Evolutionary conservation across 2,329 filamentous ascomycete genomes (phyloP), one percentile per base, ranked within the genome.

Genomic region (Colletotrichum musicola): DNA sequence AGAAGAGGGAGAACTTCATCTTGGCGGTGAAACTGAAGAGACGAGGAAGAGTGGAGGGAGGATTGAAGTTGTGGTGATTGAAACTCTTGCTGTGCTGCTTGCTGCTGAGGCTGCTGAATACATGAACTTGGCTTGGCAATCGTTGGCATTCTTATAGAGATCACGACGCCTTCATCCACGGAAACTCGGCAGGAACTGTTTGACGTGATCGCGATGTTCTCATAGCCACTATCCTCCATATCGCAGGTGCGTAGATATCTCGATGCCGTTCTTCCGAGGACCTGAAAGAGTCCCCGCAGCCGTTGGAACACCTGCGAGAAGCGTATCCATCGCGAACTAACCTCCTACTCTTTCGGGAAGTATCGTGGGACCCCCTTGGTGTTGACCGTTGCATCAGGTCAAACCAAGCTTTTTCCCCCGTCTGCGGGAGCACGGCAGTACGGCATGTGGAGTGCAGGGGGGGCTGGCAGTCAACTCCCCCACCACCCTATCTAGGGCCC

Each of bases 1-100:
- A 56, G 54, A 71, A 57, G 51, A 56, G 22, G 25, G 56, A n/a
- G 64, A 61, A 69, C 70, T 73, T 68, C 65, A 65, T 68, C 2
- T 60, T 61, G 44, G 44, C 22, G 16, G 6, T 5, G 12, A 1
- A 5, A 12, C 16, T 16, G 38, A 38, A 6, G 9, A 27, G 38
- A 47, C 30, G 18, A 49, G 35, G 18, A 18, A 14, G 9, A 40
- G 38, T 25, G n/a, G 42, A n/a, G 38, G 18, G 20, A 38, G 25
- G 44, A 51, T 2, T 50, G 35, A 65, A 54, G 62, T 38, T 44
- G 22, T 22, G 54, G 27, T 59, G 35, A 25, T 60, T 60, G 56
- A 53, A 20, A 27, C 50, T 54, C 42, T 65, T 51, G 55, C 22
- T 27, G 27, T 38, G 65, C 40, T 64, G 64, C 60, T 44, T 54